phyloP scores from a whole-genome alignment of 2,329 filamentous ascomycete species.

The Trichoderma gracile region DNA sequence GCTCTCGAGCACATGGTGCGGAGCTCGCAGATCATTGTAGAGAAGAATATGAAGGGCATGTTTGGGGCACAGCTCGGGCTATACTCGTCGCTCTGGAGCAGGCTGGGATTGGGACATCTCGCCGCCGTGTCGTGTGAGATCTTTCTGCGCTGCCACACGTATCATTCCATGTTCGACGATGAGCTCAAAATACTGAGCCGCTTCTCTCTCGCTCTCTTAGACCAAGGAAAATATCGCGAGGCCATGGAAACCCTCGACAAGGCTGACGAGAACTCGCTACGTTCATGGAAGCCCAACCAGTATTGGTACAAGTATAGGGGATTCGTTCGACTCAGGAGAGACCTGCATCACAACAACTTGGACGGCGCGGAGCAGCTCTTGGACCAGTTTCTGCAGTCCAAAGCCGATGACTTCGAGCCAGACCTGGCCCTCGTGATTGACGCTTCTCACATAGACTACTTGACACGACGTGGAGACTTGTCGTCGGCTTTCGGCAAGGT shows the following conservation, averaged over 20 bases:
- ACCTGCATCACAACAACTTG: slow-evolving; percentile 58
- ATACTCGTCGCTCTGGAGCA: slow-evolving; percentile 70
- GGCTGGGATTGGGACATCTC: slow-evolving; percentile 64
- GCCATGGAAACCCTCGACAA: slow-evolving; percentile 51
- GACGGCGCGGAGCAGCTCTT: slow-evolving; percentile 53
- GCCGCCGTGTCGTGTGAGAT: slow-evolving; percentile 67
- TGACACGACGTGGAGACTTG: slow-evolving; percentile 51
- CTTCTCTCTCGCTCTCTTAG: slow-evolving; percentile 60
- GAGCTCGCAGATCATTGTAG: slow-evolving; percentile 78
- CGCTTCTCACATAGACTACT: slow-evolving; percentile 53
- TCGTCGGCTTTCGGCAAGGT: slow-evolving; percentile 51
- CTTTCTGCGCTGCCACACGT: slow-evolving; percentile 71
- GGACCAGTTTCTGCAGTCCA: slow-evolving; percentile 55
- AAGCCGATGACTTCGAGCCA: slow-evolving; percentile 52
- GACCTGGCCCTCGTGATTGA: slow-evolving; percentile 55
- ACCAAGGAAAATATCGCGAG: slow-evolving; percentile 69
- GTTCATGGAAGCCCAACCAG: slow-evolving; percentile 76
- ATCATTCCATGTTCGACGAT: slow-evolving; percentile 67
- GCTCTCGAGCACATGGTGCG: slow-evolving; percentile 79
- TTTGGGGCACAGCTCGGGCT: slow-evolving; percentile 74
- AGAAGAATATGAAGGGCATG: slow-evolving; percentile 70
- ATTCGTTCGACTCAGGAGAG: slow-evolving; percentile 64
- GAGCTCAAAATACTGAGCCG: slow-evolving; percentile 72
- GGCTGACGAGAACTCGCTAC: slow-evolving; percentile 61
- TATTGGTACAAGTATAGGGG: slow-evolving; percentile 68